Conservation (phyloP, 169 alveolate genomes). For the Plasmodium vivax region DNA sequence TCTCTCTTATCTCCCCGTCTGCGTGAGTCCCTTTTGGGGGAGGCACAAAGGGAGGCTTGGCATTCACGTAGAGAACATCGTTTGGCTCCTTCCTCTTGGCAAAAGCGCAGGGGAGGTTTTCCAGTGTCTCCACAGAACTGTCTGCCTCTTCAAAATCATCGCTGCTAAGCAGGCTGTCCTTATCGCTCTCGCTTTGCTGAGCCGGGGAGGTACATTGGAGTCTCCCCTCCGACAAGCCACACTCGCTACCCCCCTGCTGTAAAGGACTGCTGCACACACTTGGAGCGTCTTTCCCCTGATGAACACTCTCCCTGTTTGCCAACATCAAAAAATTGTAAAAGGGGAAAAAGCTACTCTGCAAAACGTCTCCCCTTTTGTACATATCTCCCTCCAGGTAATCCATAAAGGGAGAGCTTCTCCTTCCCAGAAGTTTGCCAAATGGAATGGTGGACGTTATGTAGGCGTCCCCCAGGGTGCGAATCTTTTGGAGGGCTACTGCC, state of each 20-base stretch:
- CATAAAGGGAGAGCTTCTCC: neutral
- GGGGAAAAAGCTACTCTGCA: constrained; percentile 1
- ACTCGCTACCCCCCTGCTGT: neutral
- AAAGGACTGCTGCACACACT: neutral
- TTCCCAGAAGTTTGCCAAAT: neutral
- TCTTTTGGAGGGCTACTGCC: neutral
- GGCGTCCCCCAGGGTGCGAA: neutral
- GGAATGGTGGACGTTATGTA: constrained; percentile 21
- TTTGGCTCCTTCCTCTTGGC: neutral
- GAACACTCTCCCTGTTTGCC: neutral
- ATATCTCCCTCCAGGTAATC: constrained; percentile 21
- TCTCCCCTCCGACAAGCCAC: neutral
- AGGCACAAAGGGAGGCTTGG: constrained; percentile 20
- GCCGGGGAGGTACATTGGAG: neutral
- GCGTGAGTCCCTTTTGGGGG: neutral
- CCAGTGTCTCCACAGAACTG: neutral
- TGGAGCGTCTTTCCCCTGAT: neutral
- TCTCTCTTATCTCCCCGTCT: neutral
- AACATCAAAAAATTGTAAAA: constrained; percentile 33
- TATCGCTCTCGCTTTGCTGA: neutral
- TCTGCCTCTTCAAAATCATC: neutral
- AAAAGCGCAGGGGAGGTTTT: neutral
- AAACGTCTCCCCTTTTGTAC: constrained; percentile 41
- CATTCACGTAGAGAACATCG: constrained; percentile 27
- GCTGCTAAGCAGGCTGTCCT: neutral